Evolutionary conservation across 805 yeast species (phyloP), one percentile per base, ranked within the genome.

Genomic region (Ogataea henricii): DNA sequence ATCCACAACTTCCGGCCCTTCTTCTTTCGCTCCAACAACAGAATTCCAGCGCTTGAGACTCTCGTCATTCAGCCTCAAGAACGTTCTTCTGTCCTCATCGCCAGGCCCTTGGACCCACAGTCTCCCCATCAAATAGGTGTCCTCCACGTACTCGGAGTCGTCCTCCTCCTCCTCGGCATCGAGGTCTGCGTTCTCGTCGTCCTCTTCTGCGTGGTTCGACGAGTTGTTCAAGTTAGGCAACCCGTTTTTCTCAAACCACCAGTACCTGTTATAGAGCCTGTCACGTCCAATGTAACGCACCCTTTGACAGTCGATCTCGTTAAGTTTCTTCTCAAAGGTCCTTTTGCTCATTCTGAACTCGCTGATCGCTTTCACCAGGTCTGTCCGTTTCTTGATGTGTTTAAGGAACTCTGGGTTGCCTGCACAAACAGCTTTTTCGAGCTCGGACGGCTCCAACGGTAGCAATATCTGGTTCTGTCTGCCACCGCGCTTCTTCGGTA

Each of bases 171-270:
- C 48, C 4, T 43, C 34, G 3, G 65, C 79, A 0, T 63, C 77
- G 17, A 30, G 14, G 6, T 42, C 48, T 17, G 60, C 70, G 0
- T 65, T 65, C 1, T 58, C 69, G 12, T 56, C 60, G 4, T 59
- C 68, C 9, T 56, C 62, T 16, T 60, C 67, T 20, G 57, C 60
- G 23, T 48, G 50, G 20, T 45, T 48, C 23, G 53, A 48, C 14
- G 56, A 43, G 5, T 55, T 27, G 17, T 58, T 60, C 16, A 68
- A 57, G 34, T 67, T 72, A 3, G 90, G 89, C 40, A 89, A 72
- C 0, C 98, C 99, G 60, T 86, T 85, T 53, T 76, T 75, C 60
- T 92, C 98, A 62, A 90, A 82, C 96, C 96, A 94, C 96, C 96
- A 94, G 64, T 92, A 94, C 54, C 91, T 74, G 69, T 94, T 94